Evolutionary conservation across 805 yeast genomes (phyloP).

Genomic region (Scheffersomyces ergatensis): DNA sequence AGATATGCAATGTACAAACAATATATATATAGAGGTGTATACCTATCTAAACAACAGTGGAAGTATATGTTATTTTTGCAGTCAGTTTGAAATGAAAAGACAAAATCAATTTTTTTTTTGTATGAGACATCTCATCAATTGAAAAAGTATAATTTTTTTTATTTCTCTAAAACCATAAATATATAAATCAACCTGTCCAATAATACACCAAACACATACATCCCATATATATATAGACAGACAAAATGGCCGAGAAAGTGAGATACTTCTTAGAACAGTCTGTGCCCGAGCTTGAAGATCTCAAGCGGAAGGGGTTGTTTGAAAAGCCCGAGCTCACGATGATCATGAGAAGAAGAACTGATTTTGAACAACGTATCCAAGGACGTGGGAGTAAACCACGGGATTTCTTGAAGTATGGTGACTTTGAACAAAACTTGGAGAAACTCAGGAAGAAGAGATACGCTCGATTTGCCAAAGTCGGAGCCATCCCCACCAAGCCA

Average conservation of each 20-base stretch:
- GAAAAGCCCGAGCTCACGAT: constrained; percentile 75
- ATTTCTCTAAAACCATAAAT: too few species aligned
- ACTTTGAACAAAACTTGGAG: constrained; percentile 78
- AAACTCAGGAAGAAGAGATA: constrained; percentile 71
- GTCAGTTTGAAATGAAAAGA: too few species aligned
- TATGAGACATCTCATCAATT: too few species aligned
- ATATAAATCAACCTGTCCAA: too few species aligned
- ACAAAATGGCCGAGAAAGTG: constrained; percentile 40
- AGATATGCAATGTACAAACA: too few species aligned
- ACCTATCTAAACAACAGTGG: too few species aligned
- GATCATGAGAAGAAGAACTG: constrained; percentile 91
- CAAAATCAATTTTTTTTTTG: too few species aligned
- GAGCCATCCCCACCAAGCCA: constrained; percentile 56
- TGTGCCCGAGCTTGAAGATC: constrained; percentile 90
- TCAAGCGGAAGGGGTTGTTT: constrained; percentile 77
- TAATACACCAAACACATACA: too few species aligned
- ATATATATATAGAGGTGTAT: too few species aligned
- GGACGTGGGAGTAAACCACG: constrained; percentile 78
- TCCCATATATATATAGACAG: too few species aligned
- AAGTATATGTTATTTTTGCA: too few species aligned
- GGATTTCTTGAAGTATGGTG: constrained; percentile 77
- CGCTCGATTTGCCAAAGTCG: constrained; percentile 54
- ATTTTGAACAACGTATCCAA: constrained; percentile 85
- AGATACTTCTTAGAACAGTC: constrained; percentile 62
- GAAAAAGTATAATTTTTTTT: too few species aligned